A percentile compares a stretch with the other conserved stretches of the same genome.
Evolutionary conservation across 2,329 filamentous ascomycete genomes (phyloP).

Genomic region (Exophiala spinifera): DNA sequence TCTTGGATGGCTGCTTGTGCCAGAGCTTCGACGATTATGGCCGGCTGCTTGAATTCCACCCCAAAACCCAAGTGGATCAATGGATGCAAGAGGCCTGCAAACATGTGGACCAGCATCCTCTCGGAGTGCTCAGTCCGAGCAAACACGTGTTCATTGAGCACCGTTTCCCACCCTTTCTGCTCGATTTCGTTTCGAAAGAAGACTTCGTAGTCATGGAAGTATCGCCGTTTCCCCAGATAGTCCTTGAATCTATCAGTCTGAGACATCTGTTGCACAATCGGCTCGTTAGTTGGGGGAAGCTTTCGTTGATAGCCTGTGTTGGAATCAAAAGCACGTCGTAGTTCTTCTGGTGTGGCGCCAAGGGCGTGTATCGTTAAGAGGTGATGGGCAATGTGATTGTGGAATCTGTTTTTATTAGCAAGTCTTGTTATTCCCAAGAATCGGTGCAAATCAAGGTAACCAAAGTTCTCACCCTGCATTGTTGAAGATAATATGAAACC

Average conservation of each 20-base stretch:
- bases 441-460: no score
- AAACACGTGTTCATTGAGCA: slow-evolving; percentile 59
- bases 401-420: no score
- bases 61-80: slow-evolving; percentile 81
- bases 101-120: slow-evolving; percentile 67
- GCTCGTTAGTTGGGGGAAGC: slow-evolving; percentile 45
- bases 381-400: slow-evolving; percentile 47
- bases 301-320: slow-evolving; percentile 67
- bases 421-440: no score
- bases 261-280: slow-evolving; percentile 54
- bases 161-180: slow-evolving; percentile 55
- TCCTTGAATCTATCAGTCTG: slow-evolving; percentile 56
- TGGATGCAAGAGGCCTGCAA: slow-evolving; percentile 68
- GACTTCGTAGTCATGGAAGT: slow-evolving; percentile 70
- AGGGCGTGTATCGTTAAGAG: slow-evolving; percentile 50
- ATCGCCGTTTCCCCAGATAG: slow-evolving; percentile 60
- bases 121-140: slow-evolving; percentile 62
- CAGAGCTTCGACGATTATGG: slow-evolving; percentile 71
- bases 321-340: slow-evolving; percentile 62
- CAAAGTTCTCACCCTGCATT: no score
- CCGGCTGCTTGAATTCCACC: slow-evolving; percentile 72
- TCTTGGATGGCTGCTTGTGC: slow-evolving; percentile 69
- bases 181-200: slow-evolving; percentile 77
- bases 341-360: slow-evolving; percentile 55
- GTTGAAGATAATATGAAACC: slow-evolving; percentile 80